A percentile compares a stretch with the other conserved stretches of the same genome.
Conservation (phyloP, 2,329 filamentous ascomycete species). For the Diaporthe capsici region DNA sequence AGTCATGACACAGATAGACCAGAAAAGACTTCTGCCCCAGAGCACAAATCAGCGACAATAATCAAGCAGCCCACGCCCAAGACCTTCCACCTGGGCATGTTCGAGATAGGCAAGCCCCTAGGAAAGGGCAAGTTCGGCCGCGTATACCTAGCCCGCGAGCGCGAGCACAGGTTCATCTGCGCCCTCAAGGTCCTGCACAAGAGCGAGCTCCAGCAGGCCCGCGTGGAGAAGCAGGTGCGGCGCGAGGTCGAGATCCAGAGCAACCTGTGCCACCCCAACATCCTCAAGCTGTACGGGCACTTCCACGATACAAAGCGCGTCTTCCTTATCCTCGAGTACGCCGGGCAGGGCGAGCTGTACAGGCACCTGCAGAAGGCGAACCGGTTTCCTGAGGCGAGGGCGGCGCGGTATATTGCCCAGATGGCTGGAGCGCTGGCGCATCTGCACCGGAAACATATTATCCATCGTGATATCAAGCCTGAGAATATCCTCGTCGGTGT, state of each 20-base stretch:
- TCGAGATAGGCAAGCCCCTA: constrained; percentile 80
- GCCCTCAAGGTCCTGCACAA: constrained; percentile 82
- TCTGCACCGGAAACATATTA: constrained; percentile 51
- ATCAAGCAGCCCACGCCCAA: background rate
- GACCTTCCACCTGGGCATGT: constrained; percentile 70
- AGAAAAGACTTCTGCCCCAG: accelerated
- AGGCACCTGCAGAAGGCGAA: constrained; percentile 76
- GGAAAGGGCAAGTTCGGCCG: constrained; percentile 82
- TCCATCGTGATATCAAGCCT: constrained; percentile 51
- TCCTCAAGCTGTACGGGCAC: constrained; percentile 75
- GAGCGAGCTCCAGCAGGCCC: constrained; percentile 76
- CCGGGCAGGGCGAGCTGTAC: constrained; percentile 75
- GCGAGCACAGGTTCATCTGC: constrained; percentile 77
- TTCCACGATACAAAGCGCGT: constrained; percentile 81
- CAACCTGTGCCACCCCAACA: constrained; percentile 78
- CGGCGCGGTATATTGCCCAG: constrained; percentile 80
- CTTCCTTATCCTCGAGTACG: constrained; percentile 80
- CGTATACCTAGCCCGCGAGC: constrained; percentile 79
- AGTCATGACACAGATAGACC: background rate
- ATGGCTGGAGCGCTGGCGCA: constrained; percentile 65
- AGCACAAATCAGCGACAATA: background rate
- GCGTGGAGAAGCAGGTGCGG: constrained; percentile 78
- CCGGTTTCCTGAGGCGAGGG: constrained; percentile 75
- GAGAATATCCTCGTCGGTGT: constrained; percentile 53
- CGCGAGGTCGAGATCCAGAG: constrained; percentile 82